Evolutionary conservation across 2,329 filamentous ascomycete species (phyloP), one percentile per base, ranked within the genome.

Genomic region (Bipolaris bicolor): DNA sequence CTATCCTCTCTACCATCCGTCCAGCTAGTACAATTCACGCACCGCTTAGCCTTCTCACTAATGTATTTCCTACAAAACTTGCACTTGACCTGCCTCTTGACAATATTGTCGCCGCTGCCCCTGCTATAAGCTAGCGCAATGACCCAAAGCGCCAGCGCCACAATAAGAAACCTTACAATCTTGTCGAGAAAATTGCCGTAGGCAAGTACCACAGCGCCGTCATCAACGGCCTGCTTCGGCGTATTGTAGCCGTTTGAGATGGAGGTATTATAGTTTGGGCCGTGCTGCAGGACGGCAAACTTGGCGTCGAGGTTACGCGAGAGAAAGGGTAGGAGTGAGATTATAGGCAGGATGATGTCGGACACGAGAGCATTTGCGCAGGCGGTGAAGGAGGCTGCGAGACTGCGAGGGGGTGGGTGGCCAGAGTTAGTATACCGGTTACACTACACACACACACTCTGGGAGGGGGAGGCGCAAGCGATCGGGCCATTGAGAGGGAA

Each of bases 261-360:
- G 31, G 69, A 67, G 29, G 37, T 26, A 52, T 75, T 73, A 59
- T 72, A 72, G 56, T 84, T 80, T 2, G 84, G 82, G 0, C 89
- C 89, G 0, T 78, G 69, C 36, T 79, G 82, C 26, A 91, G 75
- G 6, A 90, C 84, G 0, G 88, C 85, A 71, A 92, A 92, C 73
- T 90, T 90, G 76, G 90, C 85, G 68, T 90, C 87, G 68, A 92
- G 82, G 70, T 91, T 91, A 62, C 85, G 84, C 66, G 88, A 84
- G 54, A 91, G 77, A 47, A 89, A 89, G 4, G 90, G 82, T 20
- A 92, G 77, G 40, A 91, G 77, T 2, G 88, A 89, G 26, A 92
- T 78, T 0, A 89, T 81, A 5, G 89, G 90, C 60, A 91, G 83
- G 44, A 91, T 77, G 33, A 91, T 84, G 65, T 90, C 88, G 59